Conservation (phyloP, 495 filamentous ascomycete species). For the Darksidea phi region DNA sequence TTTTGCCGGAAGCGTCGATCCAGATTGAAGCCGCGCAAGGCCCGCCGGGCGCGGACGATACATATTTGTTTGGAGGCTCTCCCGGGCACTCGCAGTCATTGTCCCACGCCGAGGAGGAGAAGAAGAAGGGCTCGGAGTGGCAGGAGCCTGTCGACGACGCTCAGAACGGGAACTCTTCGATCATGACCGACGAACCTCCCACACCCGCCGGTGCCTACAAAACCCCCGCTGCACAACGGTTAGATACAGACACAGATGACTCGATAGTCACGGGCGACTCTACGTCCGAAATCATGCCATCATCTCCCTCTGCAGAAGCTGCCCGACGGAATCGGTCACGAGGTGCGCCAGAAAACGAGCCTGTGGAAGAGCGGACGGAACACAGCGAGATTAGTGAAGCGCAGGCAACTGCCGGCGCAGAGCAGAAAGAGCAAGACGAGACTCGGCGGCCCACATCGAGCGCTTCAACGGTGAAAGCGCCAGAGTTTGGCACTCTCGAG, state of each 20-base stretch:
- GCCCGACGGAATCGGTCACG: slow-evolving; percentile 39
- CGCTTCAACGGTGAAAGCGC: slow-evolving; percentile 37
- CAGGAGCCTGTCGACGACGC: slow-evolving; percentile 16
- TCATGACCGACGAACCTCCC: slow-evolving; percentile 39
- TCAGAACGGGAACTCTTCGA: slow-evolving; percentile 16
- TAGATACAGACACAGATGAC: slow-evolving; percentile 35
- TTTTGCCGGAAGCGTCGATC: slow-evolving; percentile 59
- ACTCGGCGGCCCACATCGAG: slow-evolving; percentile 36
- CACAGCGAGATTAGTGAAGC: slow-evolving; percentile 36
- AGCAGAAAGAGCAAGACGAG: slow-evolving; percentile 16
- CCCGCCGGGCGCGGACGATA: slow-evolving; percentile 56
- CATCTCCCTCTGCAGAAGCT: slow-evolving; percentile 45
- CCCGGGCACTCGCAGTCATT: slow-evolving; percentile 33
- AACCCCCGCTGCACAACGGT: slow-evolving; percentile 47
- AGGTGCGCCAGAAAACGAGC: slow-evolving; percentile 9
- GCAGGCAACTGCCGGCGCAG: slow-evolving; percentile 24
- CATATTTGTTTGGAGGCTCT: slow-evolving; percentile 58
- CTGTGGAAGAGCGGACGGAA: not conserved
- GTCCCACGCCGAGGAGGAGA: slow-evolving; percentile 4
- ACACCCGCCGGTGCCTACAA: slow-evolving; percentile 52
- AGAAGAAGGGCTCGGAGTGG: slow-evolving; percentile 28
- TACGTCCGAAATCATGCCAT: slow-evolving; percentile 47
- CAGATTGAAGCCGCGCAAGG: slow-evolving; percentile 41
- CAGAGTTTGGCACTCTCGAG: slow-evolving; percentile 25
- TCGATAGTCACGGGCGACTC: slow-evolving; percentile 50